Conservation (phyloP, 2,329 filamentous ascomycete genomes). For the Clarireedia monteithiana region DNA sequence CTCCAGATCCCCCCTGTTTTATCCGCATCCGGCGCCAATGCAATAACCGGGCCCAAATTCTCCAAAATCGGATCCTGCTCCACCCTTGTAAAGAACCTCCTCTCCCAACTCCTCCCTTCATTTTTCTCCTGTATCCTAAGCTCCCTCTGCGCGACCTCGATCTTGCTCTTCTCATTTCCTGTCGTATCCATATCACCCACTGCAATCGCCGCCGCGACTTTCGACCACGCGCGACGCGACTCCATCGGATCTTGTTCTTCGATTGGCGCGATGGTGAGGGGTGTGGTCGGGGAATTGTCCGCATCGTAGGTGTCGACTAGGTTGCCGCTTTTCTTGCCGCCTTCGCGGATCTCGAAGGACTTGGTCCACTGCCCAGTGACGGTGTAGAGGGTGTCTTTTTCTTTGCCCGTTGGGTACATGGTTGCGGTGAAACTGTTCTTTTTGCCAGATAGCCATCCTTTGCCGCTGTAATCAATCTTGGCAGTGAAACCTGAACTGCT, state of each 20-base stretch:
- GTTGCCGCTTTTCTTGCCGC: conserved; percentile 44
- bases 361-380: conserved; percentile 87
- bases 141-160: conserved; percentile 81
- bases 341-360: conserved; percentile 68
- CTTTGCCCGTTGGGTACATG: conserved; percentile 62
- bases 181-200: conserved; percentile 79
- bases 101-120: conserved; percentile 72
- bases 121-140: conserved; percentile 65
- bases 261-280: conserved; percentile 63
- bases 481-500: conserved; percentile 81
- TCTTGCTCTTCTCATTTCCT: conserved; percentile 72
- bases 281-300: conserved; percentile 48
- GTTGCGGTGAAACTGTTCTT: conserved; percentile 82
- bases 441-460: conserved; percentile 91
- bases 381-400: conserved; percentile 71
- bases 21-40: conserved; percentile 40
- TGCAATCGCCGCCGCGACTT: conserved; percentile 73
- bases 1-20: conserved; percentile 66
- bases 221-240: conserved; percentile 78
- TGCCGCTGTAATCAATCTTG: conserved; percentile 88
- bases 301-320: conserved; percentile 56
- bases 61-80: conserved; percentile 37
- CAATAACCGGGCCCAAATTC: conserved; percentile 35
- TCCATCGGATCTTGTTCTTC: conserved; percentile 82
- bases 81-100: conserved; percentile 67